Evolutionary conservation across 495 filamentous ascomycete species (phyloP), one percentile per base, ranked within the genome.

Genomic region (Collariella sp.): DNA sequence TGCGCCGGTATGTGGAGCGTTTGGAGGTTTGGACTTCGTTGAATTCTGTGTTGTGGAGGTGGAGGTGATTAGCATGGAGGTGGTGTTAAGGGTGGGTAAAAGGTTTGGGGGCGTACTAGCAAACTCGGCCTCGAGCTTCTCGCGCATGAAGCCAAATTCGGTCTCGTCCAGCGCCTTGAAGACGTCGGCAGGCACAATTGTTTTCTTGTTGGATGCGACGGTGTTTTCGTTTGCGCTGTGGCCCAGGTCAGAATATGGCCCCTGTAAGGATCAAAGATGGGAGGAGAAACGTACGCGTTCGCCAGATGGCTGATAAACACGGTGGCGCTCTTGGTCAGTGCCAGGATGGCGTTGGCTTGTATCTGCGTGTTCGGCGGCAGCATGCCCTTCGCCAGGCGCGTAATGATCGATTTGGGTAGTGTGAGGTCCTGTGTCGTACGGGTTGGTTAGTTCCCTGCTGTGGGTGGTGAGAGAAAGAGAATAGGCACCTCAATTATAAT

Each of bases 291-390:
- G 1, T 83, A 97, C 91, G 84, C 78, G 56, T 83, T 80, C 39
- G 88, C 85, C 24, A 98, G 72, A 67, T 96, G 91, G 64, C 82
- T 96, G 29, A 97, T 83, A 67, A 98, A 98, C 0, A 98, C 89
- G 2, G 89, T 95, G 4, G 91, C 89, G 51, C 87, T 86, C 74
- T 97, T 96, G 57, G 86, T 87, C 67, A 98, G 82, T 0, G 94
- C 93, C 24, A 93, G 65, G 35, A 96, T 79, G 4, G 93, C 93
- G 70, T 96, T 91, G 57, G 90, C 95, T 61, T 95, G 88, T 47
- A 98, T 88, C 57, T 89, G 86, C 1, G 93, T 96, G 64, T 96
- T 95, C 6, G 91, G 81, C 0, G 93, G 93, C n/a, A 98, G 79
- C n/a, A 95, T 89, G 52, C 89, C 86, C 76, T 97, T 97, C 2